These are phyloP conservation scores for Plasmodium yoelii DNA, from an alignment of 169 alveolate species.

Conservation along the genomic window DNA sequence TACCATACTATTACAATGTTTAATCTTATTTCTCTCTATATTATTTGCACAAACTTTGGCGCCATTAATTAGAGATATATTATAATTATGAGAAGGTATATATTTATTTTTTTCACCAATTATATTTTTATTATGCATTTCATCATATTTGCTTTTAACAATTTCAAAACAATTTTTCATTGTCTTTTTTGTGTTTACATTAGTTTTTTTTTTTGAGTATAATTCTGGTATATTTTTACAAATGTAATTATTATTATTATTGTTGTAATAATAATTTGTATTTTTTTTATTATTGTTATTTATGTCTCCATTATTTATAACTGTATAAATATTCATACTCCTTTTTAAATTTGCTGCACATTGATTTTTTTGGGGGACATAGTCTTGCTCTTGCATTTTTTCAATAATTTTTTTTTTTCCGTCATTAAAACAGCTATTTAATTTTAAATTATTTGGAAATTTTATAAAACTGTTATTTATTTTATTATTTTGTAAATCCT, in stretches of 20 bases:
- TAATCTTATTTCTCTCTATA: too few species aligned
- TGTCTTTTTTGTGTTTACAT: neutral
- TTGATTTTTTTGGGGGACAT: neutral
- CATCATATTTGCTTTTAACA: neutral
- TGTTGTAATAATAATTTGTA: too few species aligned
- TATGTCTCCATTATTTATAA: too few species aligned
- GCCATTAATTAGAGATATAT: neutral
- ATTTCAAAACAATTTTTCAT: neutral
- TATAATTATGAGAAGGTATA: neutral
- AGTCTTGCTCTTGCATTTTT: neutral
- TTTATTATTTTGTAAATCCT: neutral
- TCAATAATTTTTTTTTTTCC: constrained; percentile 5
- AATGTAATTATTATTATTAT: too few species aligned
- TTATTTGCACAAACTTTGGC: neutral
- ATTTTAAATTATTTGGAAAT: neutral
- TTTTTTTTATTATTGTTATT: too few species aligned
- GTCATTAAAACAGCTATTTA: neutral
- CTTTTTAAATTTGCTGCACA: neutral
- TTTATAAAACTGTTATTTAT: neutral
- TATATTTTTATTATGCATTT: neutral
- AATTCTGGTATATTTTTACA: too few species aligned
- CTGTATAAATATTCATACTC: neutral
- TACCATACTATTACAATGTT: too few species aligned
- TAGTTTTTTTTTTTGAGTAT: neutral
- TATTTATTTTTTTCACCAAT: neutral